Evolutionary conservation across 805 yeast genomes (phyloP), one percentile per base, ranked within the genome.

Genomic region (Lipomyces kockii): DNA sequence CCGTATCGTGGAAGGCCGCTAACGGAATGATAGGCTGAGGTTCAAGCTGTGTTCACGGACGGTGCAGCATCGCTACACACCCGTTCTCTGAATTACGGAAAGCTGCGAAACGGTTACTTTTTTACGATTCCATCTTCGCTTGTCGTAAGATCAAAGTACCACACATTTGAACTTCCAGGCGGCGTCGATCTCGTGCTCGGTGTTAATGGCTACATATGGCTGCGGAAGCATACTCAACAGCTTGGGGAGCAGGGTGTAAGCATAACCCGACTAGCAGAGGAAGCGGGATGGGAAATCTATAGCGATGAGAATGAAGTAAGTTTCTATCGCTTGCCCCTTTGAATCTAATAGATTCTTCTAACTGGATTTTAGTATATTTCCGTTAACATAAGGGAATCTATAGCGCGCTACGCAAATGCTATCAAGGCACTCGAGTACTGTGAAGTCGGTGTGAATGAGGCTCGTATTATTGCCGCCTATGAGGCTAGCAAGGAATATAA

Each of bases 51-150:
- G 53, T 94, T 86, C 78, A 87, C 86, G 72, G 97, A 92, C 77
- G 99, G 99, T 25, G 86, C 92, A 70, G 98, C 97, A 0, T 89
- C 97, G 0, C 80, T 95, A 68, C 99, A 95, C 78, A 95, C 99
- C 1, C 86, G 99, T 78, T 94, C 98, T 0, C 82, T 96, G 70
- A 91, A 93, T 76, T 95, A 95, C 77, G 99, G 99, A 17, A 95
- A 95, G 78, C 82, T 95, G 69, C 86, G 98, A 78, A 92, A 95
- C 77, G 99, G 99, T 52, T 83, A 88, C 39, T 91, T 92, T 72
- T 80, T 90, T 29, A 83, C 84, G 63, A 95, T 94, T 0, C 97
- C 98, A 2, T 83, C 94, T 49, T 88, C 93, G 27, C 82, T 96
- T 69, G 84, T 96, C 58, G 85, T 94, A 55, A 86, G 97, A 75